Percentiles rank a stretch among this genome's conserved stretches.
These are phyloP conservation scores for Botrytis elliptica DNA, from an alignment of 2,329 filamentous ascomycete species.

Conservation along the genomic window DNA sequence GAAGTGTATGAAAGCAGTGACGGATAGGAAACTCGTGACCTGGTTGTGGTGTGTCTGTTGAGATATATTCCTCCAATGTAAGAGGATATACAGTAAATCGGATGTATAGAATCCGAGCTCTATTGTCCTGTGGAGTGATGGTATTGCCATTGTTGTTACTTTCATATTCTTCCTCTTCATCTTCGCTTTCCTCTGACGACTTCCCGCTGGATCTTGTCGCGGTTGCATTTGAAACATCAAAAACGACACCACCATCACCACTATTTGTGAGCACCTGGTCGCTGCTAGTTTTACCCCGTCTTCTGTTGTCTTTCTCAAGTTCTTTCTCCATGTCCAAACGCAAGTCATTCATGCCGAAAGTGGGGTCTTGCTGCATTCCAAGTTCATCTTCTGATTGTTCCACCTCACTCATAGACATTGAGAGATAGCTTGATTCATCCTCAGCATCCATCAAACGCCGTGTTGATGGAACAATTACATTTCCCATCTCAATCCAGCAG, in stretches of 20 bases:
- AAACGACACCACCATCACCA: neutral
- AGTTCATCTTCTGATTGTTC: constrained; percentile 13
- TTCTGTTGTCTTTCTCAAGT: constrained; percentile 13
- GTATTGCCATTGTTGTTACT: neutral
- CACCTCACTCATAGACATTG: constrained; percentile 5
- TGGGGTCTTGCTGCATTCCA: constrained; percentile 6
- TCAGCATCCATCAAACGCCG: constrained; percentile 31
- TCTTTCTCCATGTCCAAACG: constrained; percentile 18
- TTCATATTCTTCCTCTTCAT: neutral
- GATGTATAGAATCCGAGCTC: constrained; percentile 36
- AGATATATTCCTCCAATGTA: constrained; percentile 59
- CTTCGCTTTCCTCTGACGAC: neutral
- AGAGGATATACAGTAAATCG: constrained; percentile 63
- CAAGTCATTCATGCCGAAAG: constrained; percentile 1
- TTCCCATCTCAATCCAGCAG: constrained; percentile 57
- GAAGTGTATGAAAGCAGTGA: constrained; percentile 62
- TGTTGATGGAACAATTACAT: constrained; percentile 3
- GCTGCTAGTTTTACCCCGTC: neutral
- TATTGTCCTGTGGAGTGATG: constrained; percentile 4
- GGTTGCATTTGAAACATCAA: neutral
- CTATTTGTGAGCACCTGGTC: neutral
- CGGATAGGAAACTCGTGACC: constrained; percentile 32
- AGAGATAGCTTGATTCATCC: constrained; percentile 4
- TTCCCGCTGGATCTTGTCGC: neutral
- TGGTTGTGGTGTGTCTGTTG: constrained; percentile 37